Percentiles rank a stretch among this genome's conserved stretches.
Conservation (phyloP, 1,139 yeast species). For the Candida smagusa region DNA sequence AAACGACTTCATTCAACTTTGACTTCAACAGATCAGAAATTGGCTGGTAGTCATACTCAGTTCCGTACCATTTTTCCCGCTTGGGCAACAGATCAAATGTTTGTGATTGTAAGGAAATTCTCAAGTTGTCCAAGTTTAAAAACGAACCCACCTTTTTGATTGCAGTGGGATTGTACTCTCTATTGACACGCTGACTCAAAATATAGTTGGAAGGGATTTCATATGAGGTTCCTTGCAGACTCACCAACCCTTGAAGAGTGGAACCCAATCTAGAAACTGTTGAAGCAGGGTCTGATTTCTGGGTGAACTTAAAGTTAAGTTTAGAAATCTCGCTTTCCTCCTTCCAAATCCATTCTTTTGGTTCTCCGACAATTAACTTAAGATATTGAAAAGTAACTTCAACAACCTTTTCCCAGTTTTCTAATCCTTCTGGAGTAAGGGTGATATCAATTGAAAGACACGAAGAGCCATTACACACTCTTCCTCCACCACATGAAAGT, state of each 20-base stretch:
- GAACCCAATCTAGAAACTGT: constrained; percentile 56
- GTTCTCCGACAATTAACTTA: constrained; percentile 52
- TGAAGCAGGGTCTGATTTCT: constrained; percentile 59
- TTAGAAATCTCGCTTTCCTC: constrained; percentile 47
- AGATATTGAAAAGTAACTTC: constrained; percentile 68
- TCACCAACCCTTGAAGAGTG: constrained; percentile 33
- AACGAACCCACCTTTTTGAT: constrained; percentile 50
- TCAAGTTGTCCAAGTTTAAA: constrained; percentile 57
- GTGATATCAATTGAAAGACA: constrained; percentile 68
- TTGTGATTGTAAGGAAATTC: constrained; percentile 57
- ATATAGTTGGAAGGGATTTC: constrained; percentile 56
- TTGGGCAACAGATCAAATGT: constrained; percentile 34
- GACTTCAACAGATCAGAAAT: constrained; percentile 39
- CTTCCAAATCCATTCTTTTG: constrained; percentile 56
- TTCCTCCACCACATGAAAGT: constrained; percentile 70
- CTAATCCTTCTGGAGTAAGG: constrained; percentile 69
- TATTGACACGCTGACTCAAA: constrained; percentile 54
- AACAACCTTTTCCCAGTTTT: constrained; percentile 59
- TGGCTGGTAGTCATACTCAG: constrained; percentile 58
- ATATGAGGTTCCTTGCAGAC: constrained; percentile 18
- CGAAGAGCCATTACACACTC: constrained; percentile 67
- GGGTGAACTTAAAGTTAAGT: constrained; percentile 62
- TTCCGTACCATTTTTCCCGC: constrained; percentile 86
- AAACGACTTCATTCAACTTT: constrained; percentile 27
- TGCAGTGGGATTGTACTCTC: constrained; percentile 55